Percentiles rank a stretch among this genome's conserved stretches.
Evolutionary conservation across 2,329 filamentous ascomycete species (phyloP).

Genomic region (Aspergillus fijiensis): DNA sequence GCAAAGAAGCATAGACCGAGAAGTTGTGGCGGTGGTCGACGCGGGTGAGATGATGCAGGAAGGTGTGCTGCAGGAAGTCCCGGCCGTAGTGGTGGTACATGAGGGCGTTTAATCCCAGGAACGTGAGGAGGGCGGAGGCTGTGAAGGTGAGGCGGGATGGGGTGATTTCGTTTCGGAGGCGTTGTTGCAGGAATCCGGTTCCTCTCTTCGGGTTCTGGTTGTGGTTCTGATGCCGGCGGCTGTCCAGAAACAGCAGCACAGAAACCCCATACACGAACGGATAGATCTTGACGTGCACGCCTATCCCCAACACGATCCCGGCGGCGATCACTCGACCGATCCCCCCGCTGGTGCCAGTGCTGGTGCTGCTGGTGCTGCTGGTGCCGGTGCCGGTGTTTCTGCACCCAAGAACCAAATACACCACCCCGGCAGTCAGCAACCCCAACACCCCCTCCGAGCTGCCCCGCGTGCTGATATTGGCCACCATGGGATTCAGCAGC

Average conservation of each 20-base stretch:
- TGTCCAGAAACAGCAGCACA: slow-evolving; percentile 45
- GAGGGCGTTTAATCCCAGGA: slow-evolving; percentile 67
- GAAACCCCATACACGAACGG: slow-evolving; percentile 87
- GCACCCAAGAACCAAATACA: slow-evolving; percentile 79
- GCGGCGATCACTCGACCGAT: slow-evolving; percentile 56
- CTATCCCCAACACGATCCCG: slow-evolving; percentile 73
- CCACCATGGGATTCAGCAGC: slow-evolving; percentile 97
- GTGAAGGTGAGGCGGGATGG: slow-evolving; percentile 39
- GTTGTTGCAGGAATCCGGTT: too few relatives aligned
- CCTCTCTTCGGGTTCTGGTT: neutral
- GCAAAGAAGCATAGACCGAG: slow-evolving; percentile 87
- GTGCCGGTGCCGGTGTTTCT: too few relatives aligned
- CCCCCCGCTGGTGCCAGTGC: too few relatives aligned
- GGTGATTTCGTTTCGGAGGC: slow-evolving; percentile 35
- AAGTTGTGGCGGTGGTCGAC: slow-evolving; percentile 99
- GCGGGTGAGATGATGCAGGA: slow-evolving; percentile 85
- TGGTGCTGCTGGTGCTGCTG: too few relatives aligned
- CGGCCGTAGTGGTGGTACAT: slow-evolving; percentile 80
- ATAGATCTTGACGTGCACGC: slow-evolving; percentile 98
- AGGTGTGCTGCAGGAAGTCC: slow-evolving; percentile 86
- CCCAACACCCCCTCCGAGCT: slow-evolving; percentile 92
- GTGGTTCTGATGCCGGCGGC: slow-evolving; percentile 14
- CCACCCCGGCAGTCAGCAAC: slow-evolving; percentile 78
- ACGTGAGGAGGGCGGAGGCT: slow-evolving; percentile 68
- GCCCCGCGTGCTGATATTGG: slow-evolving; percentile 90